Conservation (phyloP, 139 green algal genomes). For the Chlorella ohadii region DNA sequence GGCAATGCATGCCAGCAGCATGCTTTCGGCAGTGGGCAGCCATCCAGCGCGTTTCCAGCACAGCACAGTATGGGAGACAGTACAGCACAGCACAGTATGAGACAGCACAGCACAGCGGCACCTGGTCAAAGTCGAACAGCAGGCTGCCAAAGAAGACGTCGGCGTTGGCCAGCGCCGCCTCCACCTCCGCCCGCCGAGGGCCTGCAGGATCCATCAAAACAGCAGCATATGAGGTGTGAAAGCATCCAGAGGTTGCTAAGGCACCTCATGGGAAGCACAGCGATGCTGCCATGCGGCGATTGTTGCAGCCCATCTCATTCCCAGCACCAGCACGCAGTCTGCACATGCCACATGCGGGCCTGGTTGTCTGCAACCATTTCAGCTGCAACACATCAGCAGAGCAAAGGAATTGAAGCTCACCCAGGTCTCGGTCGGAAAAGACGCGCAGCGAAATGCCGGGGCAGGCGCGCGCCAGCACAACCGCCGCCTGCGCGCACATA, state of each 20-base stretch:
- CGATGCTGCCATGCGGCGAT: not conserved
- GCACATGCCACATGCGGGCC: no score
- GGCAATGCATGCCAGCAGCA: no score
- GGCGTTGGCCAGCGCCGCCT: constrained; percentile 78
- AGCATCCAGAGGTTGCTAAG: no score
- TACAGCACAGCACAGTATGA: not conserved
- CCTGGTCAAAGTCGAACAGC: constrained; percentile 98
- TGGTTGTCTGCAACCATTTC: no score
- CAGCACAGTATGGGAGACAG: no score
- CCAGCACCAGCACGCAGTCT: not conserved
- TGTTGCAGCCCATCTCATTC: not conserved
- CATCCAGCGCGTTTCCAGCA: no score
- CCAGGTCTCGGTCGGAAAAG: constrained; percentile 94
- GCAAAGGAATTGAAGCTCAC: not conserved
- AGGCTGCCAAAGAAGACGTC: constrained; percentile 95
- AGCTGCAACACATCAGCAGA: no score
- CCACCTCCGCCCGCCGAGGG: constrained; percentile 62
- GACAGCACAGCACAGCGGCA: constrained; percentile 23
- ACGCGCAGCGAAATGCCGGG: constrained; percentile 73
- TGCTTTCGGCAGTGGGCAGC: no score
- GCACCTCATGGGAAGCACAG: not conserved
- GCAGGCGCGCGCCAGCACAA: constrained; percentile 36
- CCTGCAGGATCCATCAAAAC: not conserved
- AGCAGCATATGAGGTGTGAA: not conserved
- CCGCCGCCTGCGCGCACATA: constrained; percentile 25